Percentiles rank a stretch among this genome's conserved stretches.
Conservation (phyloP, 371 early-diverging fungal species). For the Mortierella sp. region DNA sequence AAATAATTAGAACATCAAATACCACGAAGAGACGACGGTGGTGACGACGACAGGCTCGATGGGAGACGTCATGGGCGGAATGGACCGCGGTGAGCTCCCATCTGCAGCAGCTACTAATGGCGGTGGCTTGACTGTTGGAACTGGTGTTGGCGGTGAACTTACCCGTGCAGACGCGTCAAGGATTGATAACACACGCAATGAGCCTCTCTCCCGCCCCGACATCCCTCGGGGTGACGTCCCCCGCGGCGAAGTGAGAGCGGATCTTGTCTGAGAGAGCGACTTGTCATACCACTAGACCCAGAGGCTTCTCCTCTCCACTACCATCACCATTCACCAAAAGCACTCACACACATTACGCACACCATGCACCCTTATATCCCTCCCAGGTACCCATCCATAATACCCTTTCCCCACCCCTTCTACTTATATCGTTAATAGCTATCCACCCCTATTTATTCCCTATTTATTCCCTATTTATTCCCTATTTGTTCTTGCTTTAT, state of each 20-base stretch:
- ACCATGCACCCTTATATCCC: neutral
- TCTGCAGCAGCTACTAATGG: neutral
- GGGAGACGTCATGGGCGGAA: slow-evolving; percentile 43
- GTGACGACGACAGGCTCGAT: slow-evolving; percentile 52
- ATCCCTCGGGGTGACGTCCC: slow-evolving; percentile 32
- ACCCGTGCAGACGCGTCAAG: slow-evolving; percentile 22
- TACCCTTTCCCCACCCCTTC: neutral
- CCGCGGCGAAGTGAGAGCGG: slow-evolving; percentile 34
- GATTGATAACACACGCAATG: slow-evolving; percentile 21
- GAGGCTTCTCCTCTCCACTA: neutral
- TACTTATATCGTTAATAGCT: neutral
- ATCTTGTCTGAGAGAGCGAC: slow-evolving; percentile 14
- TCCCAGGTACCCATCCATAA: neutral
- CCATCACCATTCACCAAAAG: neutral
- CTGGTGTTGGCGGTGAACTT: slow-evolving; percentile 15
- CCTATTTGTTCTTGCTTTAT: neutral
- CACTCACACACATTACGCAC: neutral
- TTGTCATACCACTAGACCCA: neutral
- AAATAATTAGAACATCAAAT: slow-evolving; percentile 44
- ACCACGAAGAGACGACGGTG: slow-evolving; percentile 51
- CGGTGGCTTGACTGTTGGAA: neutral
- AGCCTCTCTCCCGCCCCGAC: slow-evolving; percentile 8
- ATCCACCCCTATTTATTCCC: neutral
- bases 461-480: neutral
- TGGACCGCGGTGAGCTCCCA: slow-evolving; percentile 16